Evolutionary conservation across 2,329 filamentous ascomycete species (phyloP).

Genomic region (Aspergillus phoenicis): DNA sequence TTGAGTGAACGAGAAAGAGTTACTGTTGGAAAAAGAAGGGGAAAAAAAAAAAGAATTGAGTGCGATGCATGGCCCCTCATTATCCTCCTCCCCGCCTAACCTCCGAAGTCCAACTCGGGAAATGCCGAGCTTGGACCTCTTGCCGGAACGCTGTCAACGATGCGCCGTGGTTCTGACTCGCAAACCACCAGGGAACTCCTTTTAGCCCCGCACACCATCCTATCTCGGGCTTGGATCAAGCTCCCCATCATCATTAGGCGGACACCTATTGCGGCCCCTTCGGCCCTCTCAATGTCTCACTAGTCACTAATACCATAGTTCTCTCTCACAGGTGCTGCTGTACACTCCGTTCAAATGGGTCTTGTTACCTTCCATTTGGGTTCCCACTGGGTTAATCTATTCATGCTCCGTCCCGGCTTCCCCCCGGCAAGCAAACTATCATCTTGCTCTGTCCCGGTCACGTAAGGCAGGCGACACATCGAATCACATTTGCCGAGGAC

Average conservation of each 20-base stretch:
- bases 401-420: background rate
- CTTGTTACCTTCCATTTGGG: background rate
- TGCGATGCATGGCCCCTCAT: too few relatives aligned
- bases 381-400: too few relatives aligned
- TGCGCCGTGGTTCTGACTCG: conserved; percentile 3
- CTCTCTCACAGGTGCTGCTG: background rate
- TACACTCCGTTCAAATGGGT: background rate
- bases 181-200: background rate
- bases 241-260: background rate
- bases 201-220: background rate
- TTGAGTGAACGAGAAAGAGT: too few relatives aligned
- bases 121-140: conserved; percentile 8
- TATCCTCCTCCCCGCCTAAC: background rate
- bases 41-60: too few relatives aligned
- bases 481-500: background rate
- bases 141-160: background rate
- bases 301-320: background rate
- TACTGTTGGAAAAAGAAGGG: too few relatives aligned
- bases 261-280: background rate
- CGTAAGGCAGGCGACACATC: background rate
- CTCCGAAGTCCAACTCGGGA: conserved; percentile 11
- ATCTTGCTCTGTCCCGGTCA: background rate
- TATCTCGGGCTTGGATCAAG: conserved; percentile 1
- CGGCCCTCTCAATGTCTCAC: background rate
- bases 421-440: background rate